Evolutionary conservation across 257 asterid genomes (phyloP), one percentile per base, ranked within the genome.

Genomic region (Cruciata laevipes): DNA sequence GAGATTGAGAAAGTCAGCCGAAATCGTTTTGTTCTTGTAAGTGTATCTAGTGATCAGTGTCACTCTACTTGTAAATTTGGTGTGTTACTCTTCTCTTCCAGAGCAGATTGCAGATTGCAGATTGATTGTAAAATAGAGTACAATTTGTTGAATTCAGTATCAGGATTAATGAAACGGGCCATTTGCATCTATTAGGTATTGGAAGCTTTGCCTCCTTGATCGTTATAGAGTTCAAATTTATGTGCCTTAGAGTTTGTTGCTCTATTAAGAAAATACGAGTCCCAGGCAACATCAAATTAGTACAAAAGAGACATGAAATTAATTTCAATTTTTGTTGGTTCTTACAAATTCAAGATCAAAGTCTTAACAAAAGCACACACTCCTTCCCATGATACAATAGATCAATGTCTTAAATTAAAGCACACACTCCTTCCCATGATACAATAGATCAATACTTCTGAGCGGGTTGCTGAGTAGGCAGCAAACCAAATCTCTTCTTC

Each of bases 401-500:
- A 55, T 86, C 81, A 90, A 75, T 88, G n/a, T n/a, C n/a, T n/a
- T n/a, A n/a, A n/a, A n/a, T n/a, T n/a, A n/a, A n/a, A 8, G 25
- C 69, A 24, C 30, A 49, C 31, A 18, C 21, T 31, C 31, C 40
- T 8, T 47, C 20, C 23, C 7, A n/a, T 18, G 14, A 1, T 52
- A 32, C 14, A 32, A 30, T n/a, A 67, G 18, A 55, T 86, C 81
- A 90, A 75, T 88, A 90, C 80, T 90, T 87, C 40, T 65, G 89
- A 60, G 89, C 83, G 35, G 92, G 75, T 30, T 82, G 83, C 76
- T 90, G 96, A 16, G 95, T 90, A 18, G 95, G 97, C 56, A 90
- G 86, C 86, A 90, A 77, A 40, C 96, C 97, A 57, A 90, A 90
- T 4, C 96, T 89, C 84, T 90, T 90, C 79, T 90, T 90, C 69